These are phyloP conservation scores for Collybia sp. DNA, from an alignment of 768 basidiomycete species.

Conservation along the genomic window DNA sequence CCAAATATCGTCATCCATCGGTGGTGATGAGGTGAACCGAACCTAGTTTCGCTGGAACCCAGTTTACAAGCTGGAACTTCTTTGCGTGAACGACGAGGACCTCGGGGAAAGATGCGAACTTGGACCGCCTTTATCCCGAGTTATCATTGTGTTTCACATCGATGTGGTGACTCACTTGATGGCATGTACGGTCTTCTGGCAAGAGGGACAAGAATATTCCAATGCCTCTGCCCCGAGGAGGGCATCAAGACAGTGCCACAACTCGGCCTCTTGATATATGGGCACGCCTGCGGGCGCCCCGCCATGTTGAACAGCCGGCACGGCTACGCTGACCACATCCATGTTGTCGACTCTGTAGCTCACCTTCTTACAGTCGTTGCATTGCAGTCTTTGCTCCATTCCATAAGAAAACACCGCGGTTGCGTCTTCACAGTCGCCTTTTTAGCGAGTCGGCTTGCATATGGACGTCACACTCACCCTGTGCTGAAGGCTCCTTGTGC, in stretches of 20 bases:
- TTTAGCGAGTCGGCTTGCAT: background rate
- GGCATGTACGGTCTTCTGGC: conserved; percentile 64
- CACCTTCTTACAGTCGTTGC: conserved; percentile 71
- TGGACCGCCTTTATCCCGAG: conserved; percentile 63
- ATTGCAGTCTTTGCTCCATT: conserved; percentile 85
- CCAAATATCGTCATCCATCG: background rate
- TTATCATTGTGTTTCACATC: too few species aligned
- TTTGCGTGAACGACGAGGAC: conserved; percentile 86
- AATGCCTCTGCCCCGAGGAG: conserved; percentile 58
- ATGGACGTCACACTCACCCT: conserved; percentile 14
- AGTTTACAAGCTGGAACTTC: conserved; percentile 93
- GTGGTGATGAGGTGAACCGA: conserved; percentile 12
- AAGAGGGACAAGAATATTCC: conserved; percentile 80
- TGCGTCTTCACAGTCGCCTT: conserved; percentile 40
- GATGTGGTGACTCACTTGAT: conserved; percentile 50
- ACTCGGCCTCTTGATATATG: conserved; percentile 54
- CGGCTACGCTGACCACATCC: conserved; percentile 77
- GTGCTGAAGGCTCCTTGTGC: conserved; percentile 29
- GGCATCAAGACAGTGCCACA: conserved; percentile 58
- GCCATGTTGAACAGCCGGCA: conserved; percentile 60
- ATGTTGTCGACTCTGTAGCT: conserved; percentile 73
- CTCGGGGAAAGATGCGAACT: conserved; percentile 84
- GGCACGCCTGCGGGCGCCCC: conserved; percentile 58
- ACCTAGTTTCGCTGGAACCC: conserved; percentile 97
- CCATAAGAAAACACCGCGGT: conserved; percentile 78